Conservation (phyloP, 768 basidiomycete genomes). For the Leccinum rimulosum region DNA sequence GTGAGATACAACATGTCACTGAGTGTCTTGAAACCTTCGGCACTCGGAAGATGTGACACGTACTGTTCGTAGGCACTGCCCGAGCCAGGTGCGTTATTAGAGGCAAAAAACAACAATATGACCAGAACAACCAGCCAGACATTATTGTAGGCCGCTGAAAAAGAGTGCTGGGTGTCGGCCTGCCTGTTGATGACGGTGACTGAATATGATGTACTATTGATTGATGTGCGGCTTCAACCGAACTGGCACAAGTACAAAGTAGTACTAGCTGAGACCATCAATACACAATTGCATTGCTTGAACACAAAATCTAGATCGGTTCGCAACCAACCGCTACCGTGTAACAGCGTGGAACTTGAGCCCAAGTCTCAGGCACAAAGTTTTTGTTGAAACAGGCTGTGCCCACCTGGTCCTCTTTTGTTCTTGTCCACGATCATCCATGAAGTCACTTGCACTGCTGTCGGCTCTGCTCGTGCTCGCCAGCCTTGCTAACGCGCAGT, state of each 20-base stretch:
- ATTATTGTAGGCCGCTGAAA: conserved; percentile 4
- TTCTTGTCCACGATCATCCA: conserved; percentile 23
- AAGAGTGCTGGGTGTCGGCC: background rate
- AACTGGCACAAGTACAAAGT: background rate
- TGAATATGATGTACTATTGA: background rate
- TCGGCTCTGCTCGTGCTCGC: conserved; percentile 26
- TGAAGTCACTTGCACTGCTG: conserved; percentile 48
- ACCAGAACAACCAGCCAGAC: conserved; percentile 11
- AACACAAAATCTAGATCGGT: background rate
- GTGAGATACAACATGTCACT: background rate
- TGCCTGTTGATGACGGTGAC: background rate
- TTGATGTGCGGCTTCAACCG: background rate
- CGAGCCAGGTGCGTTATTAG: conserved; percentile 6
- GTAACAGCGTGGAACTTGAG: background rate
- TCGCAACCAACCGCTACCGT: background rate
- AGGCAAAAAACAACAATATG: conserved; percentile 16
- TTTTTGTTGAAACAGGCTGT: background rate
- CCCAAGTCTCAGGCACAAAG: background rate
- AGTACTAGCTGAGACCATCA: no score
- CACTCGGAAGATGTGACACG: conserved; percentile 9
- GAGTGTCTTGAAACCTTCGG: background rate
- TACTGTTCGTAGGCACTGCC: conserved; percentile 43
- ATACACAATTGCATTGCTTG: no score
- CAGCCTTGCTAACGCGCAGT: conserved; percentile 51
- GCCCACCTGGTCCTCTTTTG: background rate